A percentile compares a stretch with the other conserved stretches of the same genome.
phyloP scores from a whole-genome alignment of 139 green algal species.

The Monoraphidium neglectum region DNA sequence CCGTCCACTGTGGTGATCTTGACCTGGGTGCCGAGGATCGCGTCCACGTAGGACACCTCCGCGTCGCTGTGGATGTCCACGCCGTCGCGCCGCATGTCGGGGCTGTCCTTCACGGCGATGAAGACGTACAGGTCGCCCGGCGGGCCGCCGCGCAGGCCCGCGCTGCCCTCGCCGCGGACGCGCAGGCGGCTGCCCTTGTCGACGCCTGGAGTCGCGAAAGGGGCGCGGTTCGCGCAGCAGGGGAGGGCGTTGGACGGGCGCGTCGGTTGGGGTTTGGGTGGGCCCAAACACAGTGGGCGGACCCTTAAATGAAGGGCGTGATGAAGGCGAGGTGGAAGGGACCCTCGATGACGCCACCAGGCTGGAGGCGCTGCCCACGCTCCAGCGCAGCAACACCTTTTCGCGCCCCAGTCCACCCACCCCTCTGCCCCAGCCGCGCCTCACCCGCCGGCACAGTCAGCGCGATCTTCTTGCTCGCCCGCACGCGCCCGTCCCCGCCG shows the following conservation, averaged over 20 bases:
- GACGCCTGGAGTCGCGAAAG: conserved; percentile 83
- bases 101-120: conserved; percentile 83
- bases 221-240: too few species aligned
- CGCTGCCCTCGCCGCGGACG: conserved; percentile 81
- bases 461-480: conserved; percentile 85
- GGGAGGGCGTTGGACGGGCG: too few species aligned
- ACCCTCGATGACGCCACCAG: too few species aligned
- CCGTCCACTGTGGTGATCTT: conserved; percentile 92
- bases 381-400: too few species aligned
- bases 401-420: too few species aligned
- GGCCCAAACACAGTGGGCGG: too few species aligned
- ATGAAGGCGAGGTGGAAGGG: too few species aligned
- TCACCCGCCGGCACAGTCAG: conserved; percentile 81
- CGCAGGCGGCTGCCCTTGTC: conserved; percentile 83
- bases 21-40: conserved; percentile 92
- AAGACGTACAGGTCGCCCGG: conserved; percentile 96
- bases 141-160: conserved; percentile 65
- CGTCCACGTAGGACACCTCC: conserved; percentile 81
- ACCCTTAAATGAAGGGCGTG: too few species aligned
- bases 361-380: too few species aligned
- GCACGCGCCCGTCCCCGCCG: conserved; percentile 88
- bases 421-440: background rate
- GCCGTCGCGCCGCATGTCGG: conserved; percentile 86
- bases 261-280: too few species aligned
- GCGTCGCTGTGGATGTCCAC: conserved; percentile 88